Evolutionary conservation across 164 flowering plant species (phyloP), one percentile per base, ranked within the genome.

Genomic region (Kingdonia uniflora): DNA sequence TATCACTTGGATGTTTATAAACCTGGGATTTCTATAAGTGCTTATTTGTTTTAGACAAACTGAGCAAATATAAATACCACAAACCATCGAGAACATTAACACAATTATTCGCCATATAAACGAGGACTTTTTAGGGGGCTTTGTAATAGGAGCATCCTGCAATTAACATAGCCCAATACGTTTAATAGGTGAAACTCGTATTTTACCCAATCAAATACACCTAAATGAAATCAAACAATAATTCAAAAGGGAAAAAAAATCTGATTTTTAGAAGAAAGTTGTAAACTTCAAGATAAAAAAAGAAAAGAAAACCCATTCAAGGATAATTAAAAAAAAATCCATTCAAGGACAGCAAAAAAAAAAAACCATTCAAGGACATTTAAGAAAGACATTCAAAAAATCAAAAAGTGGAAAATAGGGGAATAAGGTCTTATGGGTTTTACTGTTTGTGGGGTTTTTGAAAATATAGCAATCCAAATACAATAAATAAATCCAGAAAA

Each of bases 61-160:
- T 39, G 74, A 69, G 68, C 72, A 82, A 42, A 78, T 73, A 54
- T 76, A 80, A 52, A 82, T 57, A 13, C 81, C 81, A 57, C 76
- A 80, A 1, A 74, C 64, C 80, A 78, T 65, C 1, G 68, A 60
- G 50, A 78, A 74, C 11, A 67, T 44, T 12, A 82, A 52, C 17
- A 76, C 76, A 37, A 73, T 65, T 71, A 72, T 72, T 47, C 74
- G 77, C 67, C 70, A 63, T 43, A 62, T 29, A 25, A 70, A 11
- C 0, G 81, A 76, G 56, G 78, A 69, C 57, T 65, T 82, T 77
- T 73, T 82, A 7, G 76, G 75, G 49, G 73, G 11, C 65, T 74
- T 76, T 65, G 66, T 54, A 16, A 62, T 62, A 47, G 71, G 29
- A 54, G 56, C 51, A 47, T 77, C 81, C 88, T 81, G 80, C 25